Percentiles rank a stretch among this genome's conserved stretches.
Conservation (phyloP, 2,329 filamentous ascomycete species). For the Aspergillus chevalieri region DNA sequence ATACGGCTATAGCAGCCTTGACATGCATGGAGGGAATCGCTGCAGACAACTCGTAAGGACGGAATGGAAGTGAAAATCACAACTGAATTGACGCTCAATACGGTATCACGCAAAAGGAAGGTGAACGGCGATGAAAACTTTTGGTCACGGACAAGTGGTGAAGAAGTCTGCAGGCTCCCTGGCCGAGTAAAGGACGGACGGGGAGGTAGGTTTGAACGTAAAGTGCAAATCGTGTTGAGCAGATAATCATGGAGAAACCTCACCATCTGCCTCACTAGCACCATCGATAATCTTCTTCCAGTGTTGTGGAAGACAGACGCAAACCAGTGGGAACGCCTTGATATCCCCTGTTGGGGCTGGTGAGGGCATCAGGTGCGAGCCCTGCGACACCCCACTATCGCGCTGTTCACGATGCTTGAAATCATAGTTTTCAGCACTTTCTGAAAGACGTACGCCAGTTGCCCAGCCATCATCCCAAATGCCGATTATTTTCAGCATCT, state of each 20-base stretch:
- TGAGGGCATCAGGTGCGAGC: slow-evolving; percentile 58
- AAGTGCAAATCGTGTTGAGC: slow-evolving; percentile 8
- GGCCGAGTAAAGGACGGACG: no score
- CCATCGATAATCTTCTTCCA: slow-evolving; percentile 91
- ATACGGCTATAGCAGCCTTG: background rate
- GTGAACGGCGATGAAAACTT: no score
- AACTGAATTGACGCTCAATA: no score
- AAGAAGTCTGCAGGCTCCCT: no score
- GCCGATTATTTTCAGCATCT: slow-evolving; percentile 96
- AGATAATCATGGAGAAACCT: slow-evolving; percentile 17
- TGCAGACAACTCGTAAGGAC: no score
- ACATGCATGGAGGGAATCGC: background rate
- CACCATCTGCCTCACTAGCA: slow-evolving; percentile 52
- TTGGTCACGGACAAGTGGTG: no score
- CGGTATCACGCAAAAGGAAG: no score
- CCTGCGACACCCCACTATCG: slow-evolving; percentile 88
- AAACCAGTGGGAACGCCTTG: slow-evolving; percentile 95
- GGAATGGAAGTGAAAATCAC: no score
- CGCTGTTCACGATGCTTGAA: slow-evolving; percentile 68
- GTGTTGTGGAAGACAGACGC: slow-evolving; percentile 88
- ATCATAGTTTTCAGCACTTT: slow-evolving; percentile 86
- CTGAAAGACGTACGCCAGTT: slow-evolving; percentile 76
- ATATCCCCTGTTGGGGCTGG: slow-evolving; percentile 71
- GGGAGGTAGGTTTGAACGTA: background rate
- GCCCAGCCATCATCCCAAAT: slow-evolving; percentile 99